Percentiles rank a stretch among this genome's conserved stretches.
Evolutionary conservation across 306 rosid genomes (phyloP).

Genomic region (Quercus robur): DNA sequence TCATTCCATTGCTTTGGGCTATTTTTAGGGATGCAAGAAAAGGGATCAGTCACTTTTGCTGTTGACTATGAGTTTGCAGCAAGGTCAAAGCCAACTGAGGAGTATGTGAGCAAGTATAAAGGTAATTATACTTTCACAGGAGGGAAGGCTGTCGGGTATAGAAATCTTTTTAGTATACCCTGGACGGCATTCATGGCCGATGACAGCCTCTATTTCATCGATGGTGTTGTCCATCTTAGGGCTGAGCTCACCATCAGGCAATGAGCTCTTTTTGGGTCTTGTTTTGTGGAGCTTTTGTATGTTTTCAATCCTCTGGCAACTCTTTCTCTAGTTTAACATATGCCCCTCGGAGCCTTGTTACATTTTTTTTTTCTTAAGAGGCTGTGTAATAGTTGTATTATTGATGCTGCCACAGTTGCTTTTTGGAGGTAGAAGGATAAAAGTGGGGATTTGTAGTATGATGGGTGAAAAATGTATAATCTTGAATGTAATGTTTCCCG

Average conservation of each 20-base stretch:
- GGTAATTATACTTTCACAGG: constrained; percentile 46
- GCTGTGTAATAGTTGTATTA: background rate
- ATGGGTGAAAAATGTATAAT: background rate
- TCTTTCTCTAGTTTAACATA: background rate
- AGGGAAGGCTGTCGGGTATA: constrained; percentile 44
- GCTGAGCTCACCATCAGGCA: constrained; percentile 43
- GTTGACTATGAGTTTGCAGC: constrained; percentile 45
- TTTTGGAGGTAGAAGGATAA: background rate
- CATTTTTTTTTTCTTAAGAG: background rate
- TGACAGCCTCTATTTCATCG: constrained; percentile 36
- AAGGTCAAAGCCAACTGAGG: constrained; percentile 36
- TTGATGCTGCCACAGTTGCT: background rate
- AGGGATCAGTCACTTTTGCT: constrained; percentile 19
- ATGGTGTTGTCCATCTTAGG: constrained; percentile 38
- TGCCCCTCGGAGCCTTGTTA: background rate
- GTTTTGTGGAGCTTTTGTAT: background rate
- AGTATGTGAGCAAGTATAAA: constrained; percentile 20
- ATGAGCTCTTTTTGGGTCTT: constrained; percentile 18
- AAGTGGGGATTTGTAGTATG: background rate
- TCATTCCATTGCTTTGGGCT: constrained; percentile 40
- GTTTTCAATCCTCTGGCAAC: no score
- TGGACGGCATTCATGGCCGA: constrained; percentile 43
- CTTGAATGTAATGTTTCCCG: no score
- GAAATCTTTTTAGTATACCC: constrained; percentile 29
- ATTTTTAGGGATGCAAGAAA: constrained; percentile 41